Conservation (phyloP, 139 green algal species). For the Micromonas pusilla region DNA sequence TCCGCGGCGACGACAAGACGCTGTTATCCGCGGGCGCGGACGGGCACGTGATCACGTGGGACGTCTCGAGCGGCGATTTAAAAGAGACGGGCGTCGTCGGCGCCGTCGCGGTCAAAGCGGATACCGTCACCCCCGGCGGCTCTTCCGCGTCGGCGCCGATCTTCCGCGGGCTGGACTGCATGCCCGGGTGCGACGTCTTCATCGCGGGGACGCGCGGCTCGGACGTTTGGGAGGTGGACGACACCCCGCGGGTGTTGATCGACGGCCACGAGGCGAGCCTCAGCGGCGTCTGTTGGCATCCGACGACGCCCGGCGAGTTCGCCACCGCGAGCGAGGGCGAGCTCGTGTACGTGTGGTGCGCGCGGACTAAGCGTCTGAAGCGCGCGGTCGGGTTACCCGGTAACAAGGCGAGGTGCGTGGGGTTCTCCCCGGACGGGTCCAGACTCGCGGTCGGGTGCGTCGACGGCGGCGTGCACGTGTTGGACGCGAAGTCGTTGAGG, state of each 20-base stretch:
- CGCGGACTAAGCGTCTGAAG: neutral
- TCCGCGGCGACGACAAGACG: conserved; percentile 9
- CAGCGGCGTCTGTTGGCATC: conserved; percentile 39
- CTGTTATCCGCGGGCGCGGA: conserved; percentile 20
- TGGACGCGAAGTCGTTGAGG: neutral
- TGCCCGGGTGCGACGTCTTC: conserved; percentile 17
- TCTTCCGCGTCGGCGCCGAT: conserved; percentile 18
- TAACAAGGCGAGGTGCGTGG: neutral
- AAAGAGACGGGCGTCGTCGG: neutral
- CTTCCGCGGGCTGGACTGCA: conserved; percentile 25
- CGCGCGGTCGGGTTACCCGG: neutral
- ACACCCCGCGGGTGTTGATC: conserved; percentile 11
- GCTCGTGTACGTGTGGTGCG: conserved; percentile 50
- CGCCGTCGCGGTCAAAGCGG: neutral
- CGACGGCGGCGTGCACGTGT: neutral
- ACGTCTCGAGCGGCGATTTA: conserved; percentile 13
- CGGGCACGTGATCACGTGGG: conserved; percentile 17
- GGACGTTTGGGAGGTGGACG: conserved; percentile 52
- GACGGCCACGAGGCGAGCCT: conserved; percentile 26
- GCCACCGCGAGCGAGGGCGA: conserved; percentile 45
- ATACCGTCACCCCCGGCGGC: neutral
- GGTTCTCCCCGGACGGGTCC: neutral
- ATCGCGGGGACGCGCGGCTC: conserved; percentile 38
- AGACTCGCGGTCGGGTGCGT: neutral
- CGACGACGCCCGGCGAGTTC: conserved; percentile 29